Evolutionary conservation across 2,329 filamentous ascomycete genomes (phyloP), one percentile per base, ranked within the genome.

Genomic region (Calonectria pseudoreteaudii): DNA sequence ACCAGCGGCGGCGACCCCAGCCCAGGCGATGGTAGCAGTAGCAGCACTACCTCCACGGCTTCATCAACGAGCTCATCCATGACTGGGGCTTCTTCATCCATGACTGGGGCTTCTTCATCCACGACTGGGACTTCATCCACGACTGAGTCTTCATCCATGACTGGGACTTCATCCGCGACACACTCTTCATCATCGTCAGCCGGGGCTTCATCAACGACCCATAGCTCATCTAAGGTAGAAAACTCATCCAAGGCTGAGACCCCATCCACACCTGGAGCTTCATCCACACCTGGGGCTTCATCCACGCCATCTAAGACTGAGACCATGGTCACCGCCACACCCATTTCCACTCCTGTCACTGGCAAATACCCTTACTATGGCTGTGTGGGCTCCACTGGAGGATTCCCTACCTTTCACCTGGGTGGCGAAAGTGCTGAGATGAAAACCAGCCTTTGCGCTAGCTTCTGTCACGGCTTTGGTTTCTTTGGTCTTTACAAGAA

Each of bases 281-380:
- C 18, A n/a, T 20, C 41, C 41, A 44, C 41, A 5, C n/a, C 36
- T n/a, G n/a, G n/a, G 7, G 41, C 38, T 44, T n/a, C 18, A n/a
- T 20, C 41, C 41, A 44, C 41, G 7, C n/a, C 36, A 38, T 38
- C 38, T n/a, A 53, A 14, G 47, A 30, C 49, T 7, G 30, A 49
- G 28, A 26, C 30, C n/a, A 87, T 85, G 1, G 86, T 81, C 41
- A 81, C 82, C 1, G 72, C 78, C 53, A 80, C 76, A 38, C 71
- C 84, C 34, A 81, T 76, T 23, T 72, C 82, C 52, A 79, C 84
- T 47, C 72, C 71, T 52, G 76, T 75, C 8, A 66, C 72, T 3
- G 71, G 68, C 7, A 73, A 76, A 70, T 83, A 81, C 71, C 58
- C 69, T 26, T 67, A 80, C 49, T 76, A 77, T 34, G 83, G 82